Evolutionary conservation across 768 basidiomycete species (phyloP).

Genomic region (Collybiopsis confluens): DNA sequence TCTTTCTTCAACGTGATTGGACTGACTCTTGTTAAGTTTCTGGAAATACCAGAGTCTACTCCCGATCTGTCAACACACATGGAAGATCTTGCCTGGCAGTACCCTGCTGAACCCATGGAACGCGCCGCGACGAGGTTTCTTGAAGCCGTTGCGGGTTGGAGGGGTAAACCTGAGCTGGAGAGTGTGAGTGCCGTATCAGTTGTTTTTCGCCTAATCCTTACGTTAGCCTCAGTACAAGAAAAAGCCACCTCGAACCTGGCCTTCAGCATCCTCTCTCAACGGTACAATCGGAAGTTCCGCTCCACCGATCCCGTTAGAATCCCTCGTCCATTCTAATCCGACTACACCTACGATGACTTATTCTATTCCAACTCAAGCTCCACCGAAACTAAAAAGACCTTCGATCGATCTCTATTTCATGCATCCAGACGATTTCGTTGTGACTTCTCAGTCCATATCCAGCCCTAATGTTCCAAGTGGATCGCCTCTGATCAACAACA

Average conservation of each 20-base stretch:
- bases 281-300: constrained; percentile 22
- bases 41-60: constrained; percentile 65
- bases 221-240: constrained; percentile 47
- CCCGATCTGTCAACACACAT: constrained; percentile 77
- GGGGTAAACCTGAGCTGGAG: constrained; percentile 82
- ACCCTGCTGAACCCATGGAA: constrained; percentile 79
- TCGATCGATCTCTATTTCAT: constrained; percentile 46
- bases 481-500: no score
- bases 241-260: constrained; percentile 25
- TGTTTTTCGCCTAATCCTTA: constrained; percentile 7
- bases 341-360: constrained; percentile 47
- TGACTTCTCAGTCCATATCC: not conserved
- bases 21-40: constrained; percentile 50
- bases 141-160: constrained; percentile 78
- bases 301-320: constrained; percentile 54
- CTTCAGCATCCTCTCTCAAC: constrained; percentile 17
- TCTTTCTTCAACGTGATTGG: no score
- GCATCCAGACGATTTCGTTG: constrained; percentile 13
- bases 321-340: constrained; percentile 67
- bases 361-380: constrained; percentile 14
- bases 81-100: constrained; percentile 75
- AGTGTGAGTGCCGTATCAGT: constrained; percentile 41
- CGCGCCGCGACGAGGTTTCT: constrained; percentile 74
- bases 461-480: not conserved
- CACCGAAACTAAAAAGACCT: constrained; percentile 25